Conservation (phyloP, 1,284 basidiomycete genomes). For the Clitocybe nebularis region DNA sequence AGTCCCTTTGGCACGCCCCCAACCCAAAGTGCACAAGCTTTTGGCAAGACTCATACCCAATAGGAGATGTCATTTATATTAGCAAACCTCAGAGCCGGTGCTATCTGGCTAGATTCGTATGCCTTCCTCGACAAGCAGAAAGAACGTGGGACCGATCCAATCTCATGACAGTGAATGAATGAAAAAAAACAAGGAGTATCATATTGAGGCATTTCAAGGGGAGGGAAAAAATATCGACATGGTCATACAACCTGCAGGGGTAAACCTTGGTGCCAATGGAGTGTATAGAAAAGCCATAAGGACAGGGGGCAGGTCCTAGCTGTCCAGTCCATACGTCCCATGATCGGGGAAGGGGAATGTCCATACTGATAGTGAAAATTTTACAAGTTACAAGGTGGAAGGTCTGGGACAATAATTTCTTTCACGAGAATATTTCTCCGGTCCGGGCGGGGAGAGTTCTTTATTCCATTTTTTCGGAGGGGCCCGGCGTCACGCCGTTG, state of each 20-base stretch:
- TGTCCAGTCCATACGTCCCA: background rate
- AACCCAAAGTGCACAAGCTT: background rate
- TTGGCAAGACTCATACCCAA: too few relatives aligned
- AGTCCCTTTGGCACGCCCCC: background rate
- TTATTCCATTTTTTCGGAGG: background rate
- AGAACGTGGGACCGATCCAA: background rate
- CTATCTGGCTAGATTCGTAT: too few relatives aligned
- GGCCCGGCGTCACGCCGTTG: constrained; percentile 3
- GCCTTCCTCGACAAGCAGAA: background rate
- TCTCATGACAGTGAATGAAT: background rate
- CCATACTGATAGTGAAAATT: background rate
- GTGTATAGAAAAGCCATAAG: background rate
- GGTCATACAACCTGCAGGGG: background rate
- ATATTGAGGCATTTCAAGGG: background rate
- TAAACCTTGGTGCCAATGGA: background rate
- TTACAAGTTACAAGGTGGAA: background rate
- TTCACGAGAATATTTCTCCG: background rate
- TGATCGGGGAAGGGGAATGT: background rate
- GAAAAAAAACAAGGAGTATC: background rate
- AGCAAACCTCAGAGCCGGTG: too few relatives aligned
- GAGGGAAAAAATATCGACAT: background rate
- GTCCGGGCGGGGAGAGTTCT: background rate
- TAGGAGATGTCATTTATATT: too few relatives aligned
- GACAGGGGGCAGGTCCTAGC: background rate
- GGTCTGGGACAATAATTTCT: background rate